Evolutionary conservation across 2,329 filamentous ascomycete genomes (phyloP).

Genomic region (Colletotrichum tofieldiae): DNA sequence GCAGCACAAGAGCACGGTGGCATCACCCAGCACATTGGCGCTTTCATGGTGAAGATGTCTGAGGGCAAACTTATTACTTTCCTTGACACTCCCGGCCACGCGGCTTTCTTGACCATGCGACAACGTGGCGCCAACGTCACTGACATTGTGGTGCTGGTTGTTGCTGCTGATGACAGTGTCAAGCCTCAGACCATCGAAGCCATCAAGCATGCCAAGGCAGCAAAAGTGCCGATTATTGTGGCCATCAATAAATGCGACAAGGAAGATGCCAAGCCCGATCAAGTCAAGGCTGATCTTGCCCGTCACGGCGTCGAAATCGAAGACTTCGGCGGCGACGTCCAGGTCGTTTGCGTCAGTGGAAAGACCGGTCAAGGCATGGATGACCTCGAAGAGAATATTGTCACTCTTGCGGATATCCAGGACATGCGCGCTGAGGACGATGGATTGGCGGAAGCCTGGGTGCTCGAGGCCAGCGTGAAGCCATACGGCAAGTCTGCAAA

Average conservation of each 20-base stretch:
- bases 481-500: conserved; percentile 88
- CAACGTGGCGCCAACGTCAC: conserved; percentile 96
- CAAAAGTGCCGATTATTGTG: conserved; percentile 95
- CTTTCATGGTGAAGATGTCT: conserved; percentile 91
- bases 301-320: conserved; percentile 91
- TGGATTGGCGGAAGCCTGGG: conserved; percentile 90
- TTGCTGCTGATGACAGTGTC: conserved; percentile 96
- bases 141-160: conserved; percentile 95
- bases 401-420: conserved; percentile 89
- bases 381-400: conserved; percentile 90
- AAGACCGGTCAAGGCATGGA: conserved; percentile 95
- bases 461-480: conserved; percentile 93
- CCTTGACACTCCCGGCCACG: conserved; percentile 95
- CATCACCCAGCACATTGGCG: conserved; percentile 98
- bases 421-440: conserved; percentile 87
- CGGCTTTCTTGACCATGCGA: conserved; percentile 95
- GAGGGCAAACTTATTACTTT: conserved; percentile 94
- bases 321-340: conserved; percentile 94
- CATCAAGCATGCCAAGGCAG: conserved; percentile 89
- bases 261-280: conserved; percentile 82
- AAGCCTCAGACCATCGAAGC: conserved; percentile 98
- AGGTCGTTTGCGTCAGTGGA: conserved; percentile 91
- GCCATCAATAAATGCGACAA: conserved; percentile 99
- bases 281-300: conserved; percentile 90
- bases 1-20: conserved; percentile 94